phyloP scores from a whole-genome alignment of 768 basidiomycete species.

The Trametes villosa region DNA sequence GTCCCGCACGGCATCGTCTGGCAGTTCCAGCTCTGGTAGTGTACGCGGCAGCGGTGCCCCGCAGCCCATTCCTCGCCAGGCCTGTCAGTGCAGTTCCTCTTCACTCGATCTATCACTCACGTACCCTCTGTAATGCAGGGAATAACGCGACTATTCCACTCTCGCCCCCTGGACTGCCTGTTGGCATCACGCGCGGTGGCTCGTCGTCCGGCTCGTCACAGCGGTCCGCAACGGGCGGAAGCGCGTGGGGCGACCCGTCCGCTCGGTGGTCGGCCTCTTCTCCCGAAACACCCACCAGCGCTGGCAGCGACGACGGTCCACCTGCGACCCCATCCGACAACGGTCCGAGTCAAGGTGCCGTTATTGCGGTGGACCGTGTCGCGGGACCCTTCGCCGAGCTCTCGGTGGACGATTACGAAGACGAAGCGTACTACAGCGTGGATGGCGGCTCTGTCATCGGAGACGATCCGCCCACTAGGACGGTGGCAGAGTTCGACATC shows the following conservation, averaged over 20 bases:
- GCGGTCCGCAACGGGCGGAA: neutral
- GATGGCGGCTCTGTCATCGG: neutral
- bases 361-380: neutral
- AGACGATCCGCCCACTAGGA: neutral
- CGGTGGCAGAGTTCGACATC: neutral
- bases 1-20: neutral
- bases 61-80: neutral
- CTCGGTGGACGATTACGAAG: conserved; percentile 7
- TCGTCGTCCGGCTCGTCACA: conserved; percentile 6
- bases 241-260: neutral
- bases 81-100: neutral
- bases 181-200: neutral
- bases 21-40: neutral
- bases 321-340: neutral
- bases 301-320: neutral
- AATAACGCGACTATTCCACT: neutral
- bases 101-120: neutral
- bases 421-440: neutral
- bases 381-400: neutral
- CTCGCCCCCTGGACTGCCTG: conserved; percentile 1
- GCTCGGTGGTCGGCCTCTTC: neutral
- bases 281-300: neutral
- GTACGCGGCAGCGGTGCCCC: neutral
- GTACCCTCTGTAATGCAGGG: neutral
- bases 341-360: too few species aligned